These are phyloP conservation scores for Ceratobasidium papillatum DNA, from an alignment of 1,284 basidiomycete species.

Conservation along the genomic window DNA sequence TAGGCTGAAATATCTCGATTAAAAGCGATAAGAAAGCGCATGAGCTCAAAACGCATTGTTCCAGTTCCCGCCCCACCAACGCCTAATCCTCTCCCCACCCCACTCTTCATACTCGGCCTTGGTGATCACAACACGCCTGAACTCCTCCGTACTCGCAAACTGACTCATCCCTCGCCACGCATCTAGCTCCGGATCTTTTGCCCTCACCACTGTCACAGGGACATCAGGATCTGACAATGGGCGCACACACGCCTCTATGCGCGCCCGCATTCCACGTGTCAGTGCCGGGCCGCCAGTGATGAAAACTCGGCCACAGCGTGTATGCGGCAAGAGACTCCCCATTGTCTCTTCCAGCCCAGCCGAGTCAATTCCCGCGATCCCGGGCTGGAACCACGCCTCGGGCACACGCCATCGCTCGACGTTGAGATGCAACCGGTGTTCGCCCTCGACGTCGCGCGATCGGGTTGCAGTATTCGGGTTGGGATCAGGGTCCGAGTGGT, in stretches of 20 bases:
- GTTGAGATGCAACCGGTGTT: constrained; percentile 85
- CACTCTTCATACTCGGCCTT: constrained; percentile 89
- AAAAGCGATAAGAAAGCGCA: constrained; percentile 25
- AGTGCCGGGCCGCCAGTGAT: constrained; percentile 85
- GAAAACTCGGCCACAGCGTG: constrained; percentile 78
- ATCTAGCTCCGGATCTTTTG: constrained; percentile 74
- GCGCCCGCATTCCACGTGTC: constrained; percentile 73
- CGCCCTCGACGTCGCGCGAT: constrained; percentile 61
- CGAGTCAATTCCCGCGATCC: constrained; percentile 93
- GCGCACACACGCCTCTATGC: constrained; percentile 75
- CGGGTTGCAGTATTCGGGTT: constrained; percentile 30
- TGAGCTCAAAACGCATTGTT: constrained; percentile 54
- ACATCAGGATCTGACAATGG: constrained; percentile 85
- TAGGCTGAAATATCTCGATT: constrained; percentile 27
- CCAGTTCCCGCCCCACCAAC: constrained; percentile 89
- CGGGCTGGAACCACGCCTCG: constrained; percentile 93
- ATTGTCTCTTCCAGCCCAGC: constrained; percentile 93
- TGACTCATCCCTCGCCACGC: constrained; percentile 94
- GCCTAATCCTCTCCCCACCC: constrained; percentile 81
- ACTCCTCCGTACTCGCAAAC: constrained; percentile 74
- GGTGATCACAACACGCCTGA: constrained; percentile 66
- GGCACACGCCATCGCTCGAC: constrained; percentile 94
- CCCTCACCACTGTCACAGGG: constrained; percentile 67
- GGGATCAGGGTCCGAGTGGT: constrained; percentile 61
- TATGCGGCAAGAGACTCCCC: constrained; percentile 60